Evolutionary conservation across 2,329 filamentous ascomycete genomes (phyloP).

Genomic region (Microdochium trichocladiopsis): DNA sequence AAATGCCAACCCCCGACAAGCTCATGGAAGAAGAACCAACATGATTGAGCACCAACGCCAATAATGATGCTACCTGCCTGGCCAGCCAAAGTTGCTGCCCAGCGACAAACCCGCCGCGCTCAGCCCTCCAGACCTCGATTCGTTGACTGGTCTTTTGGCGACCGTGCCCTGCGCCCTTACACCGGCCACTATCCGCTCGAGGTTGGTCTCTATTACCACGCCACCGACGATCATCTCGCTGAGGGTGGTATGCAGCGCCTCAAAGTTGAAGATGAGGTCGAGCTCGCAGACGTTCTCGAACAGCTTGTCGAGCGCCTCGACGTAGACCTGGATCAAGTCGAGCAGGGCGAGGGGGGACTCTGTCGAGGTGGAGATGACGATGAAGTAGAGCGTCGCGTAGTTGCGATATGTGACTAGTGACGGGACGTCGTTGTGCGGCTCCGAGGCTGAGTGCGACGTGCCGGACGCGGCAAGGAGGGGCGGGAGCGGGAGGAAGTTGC

Average conservation of each 20-base stretch:
- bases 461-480: conserved; percentile 57
- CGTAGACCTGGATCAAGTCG: conserved; percentile 96
- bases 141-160: conserved; percentile 72
- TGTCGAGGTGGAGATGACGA: conserved; percentile 92
- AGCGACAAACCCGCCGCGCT: conserved; percentile 43
- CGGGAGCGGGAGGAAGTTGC: conserved; percentile 87
- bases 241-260: conserved; percentile 86
- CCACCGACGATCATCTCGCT: conserved; percentile 94
- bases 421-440: conserved; percentile 78
- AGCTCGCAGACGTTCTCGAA: conserved; percentile 99
- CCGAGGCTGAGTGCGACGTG: conserved; percentile 56
- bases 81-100: conserved; percentile 53
- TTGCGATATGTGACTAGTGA: conserved; percentile 96
- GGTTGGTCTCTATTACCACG: conserved; percentile 85
- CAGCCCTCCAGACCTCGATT: conserved; percentile 42
- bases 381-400: conserved; percentile 98
- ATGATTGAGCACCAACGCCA: no score
- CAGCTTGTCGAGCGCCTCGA: conserved; percentile 86
- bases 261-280: conserved; percentile 98
- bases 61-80: conserved; percentile 12
- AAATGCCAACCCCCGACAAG: no score
- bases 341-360: conserved; percentile 93
- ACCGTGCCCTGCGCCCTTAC: conserved; percentile 73
- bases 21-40: no score
- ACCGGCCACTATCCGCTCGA: conserved; percentile 81